Percentiles rank a stretch among this genome's conserved stretches.
These are phyloP conservation scores for Trypanosoma mega DNA, from an alignment of 208 protist genomes.

Conservation along the genomic window DNA sequence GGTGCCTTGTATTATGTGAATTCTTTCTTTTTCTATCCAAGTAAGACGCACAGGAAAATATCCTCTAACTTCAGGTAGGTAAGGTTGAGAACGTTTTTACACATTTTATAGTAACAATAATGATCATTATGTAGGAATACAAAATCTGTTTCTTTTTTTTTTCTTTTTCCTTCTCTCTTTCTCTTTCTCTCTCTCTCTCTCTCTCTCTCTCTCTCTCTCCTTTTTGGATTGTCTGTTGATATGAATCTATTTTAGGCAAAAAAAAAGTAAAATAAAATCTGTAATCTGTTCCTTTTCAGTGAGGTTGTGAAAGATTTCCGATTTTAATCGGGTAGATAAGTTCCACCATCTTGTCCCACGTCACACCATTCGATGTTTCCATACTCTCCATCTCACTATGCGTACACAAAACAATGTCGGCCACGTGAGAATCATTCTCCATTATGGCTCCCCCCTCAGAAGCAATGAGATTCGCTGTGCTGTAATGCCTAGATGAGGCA, in stretches of 20 bases:
- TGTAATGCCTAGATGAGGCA: constrained; percentile 66
- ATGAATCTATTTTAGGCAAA: constrained; percentile 12
- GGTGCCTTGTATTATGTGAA: too few relatives aligned
- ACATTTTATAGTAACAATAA: too few relatives aligned
- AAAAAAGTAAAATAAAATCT: neutral
- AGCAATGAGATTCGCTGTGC: constrained; percentile 59
- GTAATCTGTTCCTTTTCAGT: neutral
- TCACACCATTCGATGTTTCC: constrained; percentile 35
- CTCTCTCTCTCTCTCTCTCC: too few relatives aligned
- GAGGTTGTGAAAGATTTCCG: neutral
- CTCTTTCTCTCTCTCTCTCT: constrained; percentile 12
- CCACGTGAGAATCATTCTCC: constrained; percentile 32
- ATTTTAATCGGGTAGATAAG: constrained; percentile 74
- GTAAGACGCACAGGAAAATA: too few relatives aligned
- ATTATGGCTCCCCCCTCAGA: constrained; percentile 70
- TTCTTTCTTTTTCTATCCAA: too few relatives aligned
- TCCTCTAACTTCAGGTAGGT: too few relatives aligned
- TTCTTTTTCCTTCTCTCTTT: constrained; percentile 4
- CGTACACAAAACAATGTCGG: constrained; percentile 81
- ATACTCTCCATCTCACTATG: constrained; percentile 44
- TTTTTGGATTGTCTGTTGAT: too few relatives aligned
- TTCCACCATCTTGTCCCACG: constrained; percentile 82
- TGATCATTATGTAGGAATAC: too few relatives aligned
- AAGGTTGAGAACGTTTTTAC: too few relatives aligned
- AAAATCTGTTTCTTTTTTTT: constrained; percentile 15